Conservation (phyloP, 768 basidiomycete species). For the Thelephora ganbajun region DNA sequence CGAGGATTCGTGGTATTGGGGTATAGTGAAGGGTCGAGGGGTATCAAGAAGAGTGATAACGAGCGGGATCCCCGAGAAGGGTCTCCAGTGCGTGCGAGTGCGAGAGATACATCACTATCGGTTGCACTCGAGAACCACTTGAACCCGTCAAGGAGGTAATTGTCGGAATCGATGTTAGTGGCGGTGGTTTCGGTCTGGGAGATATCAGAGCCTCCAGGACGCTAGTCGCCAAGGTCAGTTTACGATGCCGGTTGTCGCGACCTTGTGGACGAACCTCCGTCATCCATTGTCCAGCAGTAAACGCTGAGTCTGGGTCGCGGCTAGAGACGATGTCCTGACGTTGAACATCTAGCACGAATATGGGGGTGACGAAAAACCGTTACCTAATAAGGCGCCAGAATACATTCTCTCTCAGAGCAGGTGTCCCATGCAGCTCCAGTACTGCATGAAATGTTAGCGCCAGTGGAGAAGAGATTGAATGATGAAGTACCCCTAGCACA, state of each 20-base stretch:
- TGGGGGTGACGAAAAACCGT: background rate
- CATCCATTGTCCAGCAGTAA: conserved; percentile 78
- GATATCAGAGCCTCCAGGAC: conserved; percentile 64
- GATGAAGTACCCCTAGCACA: conserved; percentile 30
- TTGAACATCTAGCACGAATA: background rate
- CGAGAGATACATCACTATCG: conserved; percentile 58
- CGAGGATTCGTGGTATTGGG: conserved; percentile 24
- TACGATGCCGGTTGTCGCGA: background rate
- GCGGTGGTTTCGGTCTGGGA: conserved; percentile 62
- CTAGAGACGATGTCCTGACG: conserved; percentile 19
- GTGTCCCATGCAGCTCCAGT: conserved; percentile 49
- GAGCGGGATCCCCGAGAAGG: conserved; percentile 40
- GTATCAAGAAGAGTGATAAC: conserved; percentile 64
- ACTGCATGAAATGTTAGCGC: conserved; percentile 19
- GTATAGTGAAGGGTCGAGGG: conserved; percentile 40
- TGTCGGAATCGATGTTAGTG: conserved; percentile 15
- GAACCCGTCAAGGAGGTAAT: conserved; percentile 49
- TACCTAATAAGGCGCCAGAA: conserved; percentile 51
- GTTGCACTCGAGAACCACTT: conserved; percentile 84
- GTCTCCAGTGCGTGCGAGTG: conserved; percentile 59
- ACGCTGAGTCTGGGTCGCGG: conserved; percentile 46
- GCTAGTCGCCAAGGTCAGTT: conserved; percentile 19
- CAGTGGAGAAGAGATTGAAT: too few relatives aligned
- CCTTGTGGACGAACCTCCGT: conserved; percentile 37
- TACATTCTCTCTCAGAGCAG: conserved; percentile 42